phyloP scores from a whole-genome alignment of 2,329 filamentous ascomycete species.

The Claviceps pusilla region DNA sequence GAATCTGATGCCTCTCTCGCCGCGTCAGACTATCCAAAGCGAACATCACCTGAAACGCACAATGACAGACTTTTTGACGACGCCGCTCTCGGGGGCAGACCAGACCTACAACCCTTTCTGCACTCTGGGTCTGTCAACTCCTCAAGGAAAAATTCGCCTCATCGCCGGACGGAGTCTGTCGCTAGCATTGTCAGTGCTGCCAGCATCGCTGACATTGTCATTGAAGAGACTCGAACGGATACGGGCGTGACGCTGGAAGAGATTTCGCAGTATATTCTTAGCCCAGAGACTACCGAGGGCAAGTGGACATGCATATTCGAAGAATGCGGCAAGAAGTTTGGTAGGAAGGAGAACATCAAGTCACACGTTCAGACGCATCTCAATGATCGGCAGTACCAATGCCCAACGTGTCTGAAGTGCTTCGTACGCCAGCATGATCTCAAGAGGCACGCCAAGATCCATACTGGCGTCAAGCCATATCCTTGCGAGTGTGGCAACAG shows the following conservation, averaged over 20 bases:
- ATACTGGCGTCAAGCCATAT: slow-evolving; percentile 90
- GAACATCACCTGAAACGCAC: slow-evolving; percentile 31
- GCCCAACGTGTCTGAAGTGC: slow-evolving; percentile 83
- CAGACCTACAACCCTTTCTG: slow-evolving; percentile 21
- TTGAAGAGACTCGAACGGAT: slow-evolving; percentile 51
- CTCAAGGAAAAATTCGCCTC: slow-evolving; percentile 17
- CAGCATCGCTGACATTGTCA: slow-evolving; percentile 46
- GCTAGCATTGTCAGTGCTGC: slow-evolving; percentile 43
- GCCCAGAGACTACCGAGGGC: slow-evolving; percentile 55
- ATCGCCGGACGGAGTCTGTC: slow-evolving; percentile 44
- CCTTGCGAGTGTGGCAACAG: slow-evolving; percentile 87
- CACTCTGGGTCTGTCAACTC: slow-evolving; percentile 7
- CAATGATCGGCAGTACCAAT: slow-evolving; percentile 88
- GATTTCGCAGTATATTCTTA: slow-evolving; percentile 58
- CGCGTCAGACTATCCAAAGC: slow-evolving; percentile 35
- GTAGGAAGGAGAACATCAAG: slow-evolving; percentile 97
- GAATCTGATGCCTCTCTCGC: slow-evolving; percentile 19
- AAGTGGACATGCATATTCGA: slow-evolving; percentile 68
- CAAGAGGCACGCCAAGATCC: slow-evolving; percentile 94
- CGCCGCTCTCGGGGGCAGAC: slow-evolving; percentile 27
- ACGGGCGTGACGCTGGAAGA: slow-evolving; percentile 83
- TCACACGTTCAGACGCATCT: slow-evolving; percentile 96
- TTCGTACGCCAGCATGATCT: slow-evolving; percentile 96
- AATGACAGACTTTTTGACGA: slow-evolving; percentile 22
- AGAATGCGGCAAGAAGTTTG: slow-evolving; percentile 77